A percentile compares a stretch with the other conserved stretches of the same genome.
Evolutionary conservation across 352 stramenopile genomes (phyloP).

Genomic region (Peronospora farinosa): DNA sequence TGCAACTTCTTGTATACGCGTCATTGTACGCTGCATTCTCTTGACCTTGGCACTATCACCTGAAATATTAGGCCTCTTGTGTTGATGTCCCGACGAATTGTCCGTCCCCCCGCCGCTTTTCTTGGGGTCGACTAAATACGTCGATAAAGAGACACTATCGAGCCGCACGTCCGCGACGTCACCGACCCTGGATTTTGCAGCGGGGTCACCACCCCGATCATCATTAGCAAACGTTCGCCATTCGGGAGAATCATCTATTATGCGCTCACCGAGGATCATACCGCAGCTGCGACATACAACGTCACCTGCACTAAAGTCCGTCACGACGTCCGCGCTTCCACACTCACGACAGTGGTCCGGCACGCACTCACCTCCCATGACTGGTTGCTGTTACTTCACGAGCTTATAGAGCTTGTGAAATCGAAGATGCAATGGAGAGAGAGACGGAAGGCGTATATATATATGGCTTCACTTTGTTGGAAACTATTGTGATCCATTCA

Average conservation of each 20-base stretch:
- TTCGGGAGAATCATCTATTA: conserved; percentile 85
- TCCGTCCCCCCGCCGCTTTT: conserved; percentile 27
- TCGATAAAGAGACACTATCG: conserved; percentile 54
- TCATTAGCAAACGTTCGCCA: conserved; percentile 86
- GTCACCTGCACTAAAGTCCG: conserved; percentile 71
- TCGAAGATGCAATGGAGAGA: conserved; percentile 7
- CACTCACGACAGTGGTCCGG: conserved; percentile 56
- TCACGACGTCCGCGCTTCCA: conserved; percentile 71
- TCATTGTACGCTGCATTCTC: conserved; percentile 64
- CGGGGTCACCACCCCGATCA: conserved; percentile 69
- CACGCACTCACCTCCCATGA: conserved; percentile 60
- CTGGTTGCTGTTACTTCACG: conserved; percentile 1
- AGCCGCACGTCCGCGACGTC: conserved; percentile 58
- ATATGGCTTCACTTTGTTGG: neutral
- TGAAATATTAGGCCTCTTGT: conserved; percentile 59
- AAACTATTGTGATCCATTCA: conserved; percentile 33
- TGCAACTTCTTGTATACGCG: conserved; percentile 59
- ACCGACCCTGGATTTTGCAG: conserved; percentile 77
- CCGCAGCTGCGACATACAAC: conserved; percentile 77
- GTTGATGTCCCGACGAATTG: conserved; percentile 21
- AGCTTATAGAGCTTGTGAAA: neutral
- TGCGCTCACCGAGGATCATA: conserved; percentile 82
- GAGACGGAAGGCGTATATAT: neutral
- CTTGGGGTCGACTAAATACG: conserved; percentile 58
- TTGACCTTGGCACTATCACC: conserved; percentile 51